These are phyloP conservation scores for Phlegmacium glaucopus DNA, from an alignment of 768 basidiomycete species.

Conservation along the genomic window DNA sequence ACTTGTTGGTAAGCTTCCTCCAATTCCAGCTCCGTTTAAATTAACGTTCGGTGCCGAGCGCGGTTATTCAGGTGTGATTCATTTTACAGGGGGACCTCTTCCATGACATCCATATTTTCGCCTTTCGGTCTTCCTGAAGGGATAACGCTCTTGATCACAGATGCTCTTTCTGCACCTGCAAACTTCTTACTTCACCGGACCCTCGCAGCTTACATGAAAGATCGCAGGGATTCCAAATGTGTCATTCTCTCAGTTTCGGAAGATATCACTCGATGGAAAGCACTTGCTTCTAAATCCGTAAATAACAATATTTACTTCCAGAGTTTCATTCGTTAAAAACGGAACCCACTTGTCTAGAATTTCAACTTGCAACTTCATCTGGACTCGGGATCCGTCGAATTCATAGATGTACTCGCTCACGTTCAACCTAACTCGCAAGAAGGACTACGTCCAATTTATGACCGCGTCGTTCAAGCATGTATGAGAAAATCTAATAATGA, in stretches of 20 bases:
- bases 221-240: constrained; percentile 27
- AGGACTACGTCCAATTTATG: constrained; percentile 30
- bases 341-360: constrained; percentile 25
- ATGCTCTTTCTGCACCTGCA: constrained; percentile 65
- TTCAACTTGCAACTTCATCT: constrained; percentile 35
- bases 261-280: constrained; percentile 56
- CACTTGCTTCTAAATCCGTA: constrained; percentile 62
- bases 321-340: background rate
- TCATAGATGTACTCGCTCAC: constrained; percentile 49
- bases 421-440: constrained; percentile 25
- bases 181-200: constrained; percentile 67
- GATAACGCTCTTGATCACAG: constrained; percentile 61
- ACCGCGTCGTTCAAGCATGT: constrained; percentile 26
- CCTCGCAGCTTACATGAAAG: constrained; percentile 51
- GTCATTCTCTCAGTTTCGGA: constrained; percentile 60
- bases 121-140: constrained; percentile 51
- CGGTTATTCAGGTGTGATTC: no score
- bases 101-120: constrained; percentile 36
- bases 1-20: no score
- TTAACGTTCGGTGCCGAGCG: no score
- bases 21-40: no score
- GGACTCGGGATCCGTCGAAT: constrained; percentile 39
- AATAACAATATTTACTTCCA: constrained; percentile 23
- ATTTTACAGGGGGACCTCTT: no score
- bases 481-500: constrained; percentile 13